phyloP scores from a whole-genome alignment of 805 yeast genomes.

The Zygoascus flipseniorum region DNA sequence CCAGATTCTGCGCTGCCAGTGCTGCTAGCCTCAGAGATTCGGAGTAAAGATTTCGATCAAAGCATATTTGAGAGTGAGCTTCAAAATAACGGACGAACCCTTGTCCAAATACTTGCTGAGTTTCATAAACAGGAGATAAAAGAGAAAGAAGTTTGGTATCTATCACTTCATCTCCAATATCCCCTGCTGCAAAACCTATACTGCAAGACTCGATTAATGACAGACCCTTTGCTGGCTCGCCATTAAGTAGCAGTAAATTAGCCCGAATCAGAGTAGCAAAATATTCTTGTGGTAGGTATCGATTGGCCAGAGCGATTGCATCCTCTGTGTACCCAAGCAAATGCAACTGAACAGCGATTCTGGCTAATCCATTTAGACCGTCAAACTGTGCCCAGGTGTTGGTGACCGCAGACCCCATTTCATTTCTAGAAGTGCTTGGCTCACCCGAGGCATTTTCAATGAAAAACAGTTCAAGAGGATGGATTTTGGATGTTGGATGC shows the following conservation, averaged over 20 bases:
- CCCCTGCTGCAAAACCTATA: slow-evolving; percentile 18
- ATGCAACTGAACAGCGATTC: background rate
- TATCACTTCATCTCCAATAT: slow-evolving; percentile 8
- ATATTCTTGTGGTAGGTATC: slow-evolving; percentile 6
- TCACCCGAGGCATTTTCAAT: background rate
- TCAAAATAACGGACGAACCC: slow-evolving; percentile 5
- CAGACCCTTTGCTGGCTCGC: slow-evolving; percentile 25
- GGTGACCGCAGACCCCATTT: background rate
- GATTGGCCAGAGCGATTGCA: slow-evolving; percentile 6
- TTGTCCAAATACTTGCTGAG: background rate
- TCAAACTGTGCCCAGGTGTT: background rate
- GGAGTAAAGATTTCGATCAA: slow-evolving; percentile 2
- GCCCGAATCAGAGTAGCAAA: slow-evolving; percentile 22
- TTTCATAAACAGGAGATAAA: background rate
- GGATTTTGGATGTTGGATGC: background rate
- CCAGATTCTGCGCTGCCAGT: slow-evolving; percentile 18
- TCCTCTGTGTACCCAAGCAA: background rate
- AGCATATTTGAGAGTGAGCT: slow-evolving; percentile 4
- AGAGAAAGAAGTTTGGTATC: background rate
- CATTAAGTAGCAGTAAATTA: slow-evolving; percentile 18
- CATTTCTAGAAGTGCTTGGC: background rate
- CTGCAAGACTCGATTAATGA: slow-evolving; percentile 25
- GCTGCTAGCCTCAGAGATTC: slow-evolving; percentile 32
- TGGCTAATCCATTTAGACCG: background rate
- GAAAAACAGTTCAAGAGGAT: background rate